Evolutionary conservation across 345 rosid species (phyloP).

Genomic region (Diplotaxis tenuifolia): DNA sequence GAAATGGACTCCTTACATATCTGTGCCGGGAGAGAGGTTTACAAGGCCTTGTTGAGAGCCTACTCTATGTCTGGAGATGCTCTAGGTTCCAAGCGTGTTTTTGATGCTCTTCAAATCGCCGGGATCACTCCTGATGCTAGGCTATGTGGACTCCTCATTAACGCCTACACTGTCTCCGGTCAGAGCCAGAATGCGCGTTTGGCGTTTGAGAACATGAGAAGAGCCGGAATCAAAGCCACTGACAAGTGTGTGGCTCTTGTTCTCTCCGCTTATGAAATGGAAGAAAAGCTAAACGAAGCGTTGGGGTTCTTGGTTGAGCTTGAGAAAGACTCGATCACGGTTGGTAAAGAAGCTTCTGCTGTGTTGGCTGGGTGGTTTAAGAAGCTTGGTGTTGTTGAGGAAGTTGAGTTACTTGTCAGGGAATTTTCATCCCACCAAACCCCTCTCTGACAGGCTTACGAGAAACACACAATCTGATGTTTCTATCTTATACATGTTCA

Average conservation of each 20-base stretch:
- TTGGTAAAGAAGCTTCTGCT: background rate
- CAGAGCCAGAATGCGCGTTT: constrained; percentile 54
- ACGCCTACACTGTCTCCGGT: constrained; percentile 60
- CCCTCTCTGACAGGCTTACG: background rate
- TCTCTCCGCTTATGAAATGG: constrained; percentile 59
- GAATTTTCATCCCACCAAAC: constrained; percentile 37
- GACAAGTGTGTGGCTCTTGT: constrained; percentile 75
- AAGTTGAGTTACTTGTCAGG: constrained; percentile 63
- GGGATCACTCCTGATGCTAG: constrained; percentile 64
- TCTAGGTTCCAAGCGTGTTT: constrained; percentile 64
- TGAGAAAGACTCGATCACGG: background rate
- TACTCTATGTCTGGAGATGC: constrained; percentile 48
- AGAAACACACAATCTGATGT: background rate
- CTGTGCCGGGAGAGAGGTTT: constrained; percentile 77
- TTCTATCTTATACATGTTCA: background rate
- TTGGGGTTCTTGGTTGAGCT: background rate
- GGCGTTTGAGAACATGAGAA: constrained; percentile 76
- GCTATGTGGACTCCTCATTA: constrained; percentile 70
- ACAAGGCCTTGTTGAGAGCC: constrained; percentile 65
- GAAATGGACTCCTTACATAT: constrained; percentile 52
- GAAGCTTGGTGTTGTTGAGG: constrained; percentile 49
- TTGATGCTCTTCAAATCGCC: constrained; percentile 61
- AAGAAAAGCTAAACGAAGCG: constrained; percentile 39
- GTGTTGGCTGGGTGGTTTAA: background rate
- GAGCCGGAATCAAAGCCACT: constrained; percentile 33